Evolutionary conservation across 1,284 basidiomycete species (phyloP), one percentile per base, ranked within the genome.

Genomic region (Caloboletus firmus): DNA sequence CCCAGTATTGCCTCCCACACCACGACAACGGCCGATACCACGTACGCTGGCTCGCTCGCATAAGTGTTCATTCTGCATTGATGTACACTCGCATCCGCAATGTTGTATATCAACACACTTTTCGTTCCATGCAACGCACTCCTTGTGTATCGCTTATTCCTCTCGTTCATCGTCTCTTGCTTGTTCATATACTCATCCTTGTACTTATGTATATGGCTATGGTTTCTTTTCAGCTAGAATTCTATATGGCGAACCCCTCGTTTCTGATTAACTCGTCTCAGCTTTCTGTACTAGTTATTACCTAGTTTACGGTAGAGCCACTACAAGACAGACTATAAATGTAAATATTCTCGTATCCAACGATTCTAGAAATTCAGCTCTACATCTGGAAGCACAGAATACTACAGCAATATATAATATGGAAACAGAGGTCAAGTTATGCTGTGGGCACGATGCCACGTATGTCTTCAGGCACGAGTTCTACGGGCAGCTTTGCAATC

Each of bases 401-500:
- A 18, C 28, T 26, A 28, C 26, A 24, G 22, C 39, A 50, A 52
- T 28, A 39, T 11, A n/a, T n/a, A n/a, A n/a, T n/a, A n/a, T n/a
- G 26, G 10, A 35, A 11, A 22, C 8, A 24, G 8, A 15, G 18
- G 32, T 34, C 12, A 22, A 30, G 20, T 42, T 51, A 63, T 26
- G 64, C 53, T 6, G 64, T 69, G 15, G 85, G 85, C 12, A 88
- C 82, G 56, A 82, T 80, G 58, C 77, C 75, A 45, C 85, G 76
- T 56, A 89, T 80, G 59, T 82, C 77, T 57, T 82, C 80, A 8
- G 85, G 86, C 2, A 89, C 83, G 37, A 89, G 70, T 46, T 86
- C 83, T 22, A 78, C 71, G 5, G 86, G 86, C 39, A 89, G 67
- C 37, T 76, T 76, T 18, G 84, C 84, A 53, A 90, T 85, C 56